These are phyloP conservation scores for Metarhizium humberi DNA, from an alignment of 2,329 filamentous ascomycete genomes.

Conservation along the genomic window DNA sequence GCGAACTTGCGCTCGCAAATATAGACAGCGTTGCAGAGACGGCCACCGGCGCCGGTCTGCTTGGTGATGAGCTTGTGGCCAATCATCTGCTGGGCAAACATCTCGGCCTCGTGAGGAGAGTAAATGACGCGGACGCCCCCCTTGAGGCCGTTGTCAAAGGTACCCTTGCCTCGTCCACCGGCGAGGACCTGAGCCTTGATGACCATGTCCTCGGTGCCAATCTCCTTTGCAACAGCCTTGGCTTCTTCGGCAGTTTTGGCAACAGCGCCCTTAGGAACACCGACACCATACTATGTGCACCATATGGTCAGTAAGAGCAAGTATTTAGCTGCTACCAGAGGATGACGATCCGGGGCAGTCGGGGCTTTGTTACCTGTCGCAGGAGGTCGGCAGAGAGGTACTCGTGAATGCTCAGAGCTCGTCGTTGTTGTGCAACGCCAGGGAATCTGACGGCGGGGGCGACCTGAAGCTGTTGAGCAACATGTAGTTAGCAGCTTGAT, in stretches of 20 bases:
- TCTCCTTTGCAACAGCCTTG: constrained; percentile 80
- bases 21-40: constrained; percentile 94
- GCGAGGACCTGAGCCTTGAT: constrained; percentile 99
- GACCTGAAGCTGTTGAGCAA: constrained; percentile 17
- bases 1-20: constrained; percentile 99
- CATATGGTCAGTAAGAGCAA: constrained; percentile 8
- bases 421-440: constrained; percentile 66
- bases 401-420: constrained; percentile 94
- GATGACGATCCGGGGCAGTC: constrained; percentile 1
- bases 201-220: constrained; percentile 93
- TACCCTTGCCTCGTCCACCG: constrained; percentile 94
- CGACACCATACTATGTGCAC: constrained; percentile 71
- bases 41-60: constrained; percentile 89
- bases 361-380: constrained; percentile 46
- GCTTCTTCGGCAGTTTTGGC: constrained; percentile 79
- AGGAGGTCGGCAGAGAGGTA: constrained; percentile 93
- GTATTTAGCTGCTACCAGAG: background rate
- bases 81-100: constrained; percentile 99
- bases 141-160: constrained; percentile 97
- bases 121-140: constrained; percentile 98
- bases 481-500: constrained; percentile 5
- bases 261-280: constrained; percentile 82
- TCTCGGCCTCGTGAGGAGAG: constrained; percentile 90
- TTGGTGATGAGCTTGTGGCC: constrained; percentile 99
- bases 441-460: constrained; percentile 47